These are phyloP conservation scores for Colletotrichum truncatum DNA, from an alignment of 2,329 filamentous ascomycete species.

Conservation along the genomic window DNA sequence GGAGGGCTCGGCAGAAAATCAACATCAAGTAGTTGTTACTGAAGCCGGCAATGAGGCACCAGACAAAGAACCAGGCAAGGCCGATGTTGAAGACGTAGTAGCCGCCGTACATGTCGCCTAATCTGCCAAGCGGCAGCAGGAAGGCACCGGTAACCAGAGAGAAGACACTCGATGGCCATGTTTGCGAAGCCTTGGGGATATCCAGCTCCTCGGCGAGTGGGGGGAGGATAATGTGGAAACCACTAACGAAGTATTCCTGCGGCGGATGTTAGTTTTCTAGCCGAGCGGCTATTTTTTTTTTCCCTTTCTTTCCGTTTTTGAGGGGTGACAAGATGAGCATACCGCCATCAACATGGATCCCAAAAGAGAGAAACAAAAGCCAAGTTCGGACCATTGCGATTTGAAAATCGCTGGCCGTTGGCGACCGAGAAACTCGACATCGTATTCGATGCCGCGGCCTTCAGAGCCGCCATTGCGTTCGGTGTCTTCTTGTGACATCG, in stretches of 20 bases:
- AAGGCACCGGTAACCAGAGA: conserved; percentile 66
- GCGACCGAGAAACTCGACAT: conserved; percentile 69
- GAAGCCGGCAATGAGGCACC: conserved; percentile 77
- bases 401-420: conserved; percentile 67
- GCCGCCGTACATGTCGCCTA: conserved; percentile 71
- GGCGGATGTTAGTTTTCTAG: background rate
- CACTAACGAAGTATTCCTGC: conserved; percentile 79
- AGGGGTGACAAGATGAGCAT: conserved; percentile 34
- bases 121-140: conserved; percentile 70
- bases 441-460: conserved; percentile 28
- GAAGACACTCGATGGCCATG: conserved; percentile 72
- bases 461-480: conserved; percentile 17
- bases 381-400: conserved; percentile 62
- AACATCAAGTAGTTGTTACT: conserved; percentile 74
- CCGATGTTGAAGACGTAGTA: conserved; percentile 68
- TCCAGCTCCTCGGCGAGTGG: conserved; percentile 67
- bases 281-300: background rate
- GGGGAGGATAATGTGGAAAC: conserved; percentile 79
- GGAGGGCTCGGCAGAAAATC: conserved; percentile 77
- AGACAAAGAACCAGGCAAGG: conserved; percentile 71
- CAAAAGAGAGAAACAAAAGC: conserved; percentile 70
- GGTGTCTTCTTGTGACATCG: conserved; percentile 19
- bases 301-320: too few relatives aligned
- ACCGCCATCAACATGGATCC: conserved; percentile 70
- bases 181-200: conserved; percentile 69